Conservation (phyloP, 805 yeast species). For the Wickerhamomyces canadensis region DNA sequence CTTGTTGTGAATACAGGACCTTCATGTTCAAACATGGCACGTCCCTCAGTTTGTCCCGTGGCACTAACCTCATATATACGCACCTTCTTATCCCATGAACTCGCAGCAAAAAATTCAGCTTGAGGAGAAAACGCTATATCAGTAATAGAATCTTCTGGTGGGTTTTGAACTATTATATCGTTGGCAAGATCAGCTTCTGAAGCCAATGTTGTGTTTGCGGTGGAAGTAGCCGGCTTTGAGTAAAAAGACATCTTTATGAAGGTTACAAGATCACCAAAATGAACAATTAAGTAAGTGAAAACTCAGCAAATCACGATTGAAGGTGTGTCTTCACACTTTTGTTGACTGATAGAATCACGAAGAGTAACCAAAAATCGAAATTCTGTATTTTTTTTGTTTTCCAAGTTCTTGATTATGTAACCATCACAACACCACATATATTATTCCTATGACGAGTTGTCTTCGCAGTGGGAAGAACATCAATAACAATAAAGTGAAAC, state of each 20-base stretch:
- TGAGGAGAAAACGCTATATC: constrained; percentile 83
- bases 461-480: too few species aligned
- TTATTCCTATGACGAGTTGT: too few species aligned
- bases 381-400: too few species aligned
- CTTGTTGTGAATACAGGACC: constrained; percentile 80
- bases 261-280: neutral
- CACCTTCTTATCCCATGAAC: constrained; percentile 95
- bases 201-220: constrained; percentile 18
- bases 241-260: constrained; percentile 32
- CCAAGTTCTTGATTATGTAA: too few species aligned
- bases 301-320: too few species aligned
- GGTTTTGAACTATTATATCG: constrained; percentile 66
- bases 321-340: too few species aligned
- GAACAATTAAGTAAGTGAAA: too few species aligned
- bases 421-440: too few species aligned
- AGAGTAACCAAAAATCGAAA: too few species aligned
- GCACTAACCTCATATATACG: constrained; percentile 82
- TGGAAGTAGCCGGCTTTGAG: constrained; percentile 21
- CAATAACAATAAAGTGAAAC: too few species aligned
- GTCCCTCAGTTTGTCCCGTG: constrained; percentile 76
- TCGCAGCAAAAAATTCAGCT: constrained; percentile 71
- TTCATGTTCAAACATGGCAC: constrained; percentile 85
- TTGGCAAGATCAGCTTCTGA: constrained; percentile 47
- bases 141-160: constrained; percentile 89
- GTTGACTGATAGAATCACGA: too few species aligned